Conservation (phyloP, 2,329 filamentous ascomycete species). For the Rutstroemia sydowiana region DNA sequence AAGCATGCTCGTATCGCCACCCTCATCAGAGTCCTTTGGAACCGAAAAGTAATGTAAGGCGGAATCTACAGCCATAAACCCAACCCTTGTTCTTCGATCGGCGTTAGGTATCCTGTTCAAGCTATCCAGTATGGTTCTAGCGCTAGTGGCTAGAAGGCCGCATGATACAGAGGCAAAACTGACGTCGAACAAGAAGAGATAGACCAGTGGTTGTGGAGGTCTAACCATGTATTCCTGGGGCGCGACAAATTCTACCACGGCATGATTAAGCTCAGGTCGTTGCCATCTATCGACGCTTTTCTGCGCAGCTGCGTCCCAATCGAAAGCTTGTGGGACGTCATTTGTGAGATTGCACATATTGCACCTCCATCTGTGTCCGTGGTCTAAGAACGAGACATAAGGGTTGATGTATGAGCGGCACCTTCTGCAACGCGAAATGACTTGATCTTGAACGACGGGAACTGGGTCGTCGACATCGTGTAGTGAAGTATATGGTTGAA, state of each 20-base stretch:
- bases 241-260: constrained; percentile 96
- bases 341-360: constrained; percentile 99
- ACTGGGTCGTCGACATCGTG: constrained; percentile 89
- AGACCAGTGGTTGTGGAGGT: constrained; percentile 89
- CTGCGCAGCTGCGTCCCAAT: constrained; percentile 91
- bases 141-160: constrained; percentile 84
- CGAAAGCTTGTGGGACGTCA: constrained; percentile 97
- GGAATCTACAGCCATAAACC: constrained; percentile 92
- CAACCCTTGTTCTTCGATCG: constrained; percentile 82
- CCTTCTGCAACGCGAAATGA: constrained; percentile 91
- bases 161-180: constrained; percentile 85
- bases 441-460: constrained; percentile 89
- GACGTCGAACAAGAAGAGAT: constrained; percentile 91
- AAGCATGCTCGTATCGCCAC: constrained; percentile 79
- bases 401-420: constrained; percentile 98
- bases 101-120: constrained; percentile 97
- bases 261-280: constrained; percentile 84
- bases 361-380: constrained; percentile 96
- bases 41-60: constrained; percentile 95
- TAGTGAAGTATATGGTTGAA: constrained; percentile 88
- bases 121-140: constrained; percentile 89
- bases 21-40: constrained; percentile 79
- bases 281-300: constrained; percentile 90
- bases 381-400: constrained; percentile 91
- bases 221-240: constrained; percentile 99